Percentiles rank a stretch among this genome's conserved stretches.
Evolutionary conservation across 441 rosid genomes (phyloP).

Genomic region (Adansonia gregorii): DNA sequence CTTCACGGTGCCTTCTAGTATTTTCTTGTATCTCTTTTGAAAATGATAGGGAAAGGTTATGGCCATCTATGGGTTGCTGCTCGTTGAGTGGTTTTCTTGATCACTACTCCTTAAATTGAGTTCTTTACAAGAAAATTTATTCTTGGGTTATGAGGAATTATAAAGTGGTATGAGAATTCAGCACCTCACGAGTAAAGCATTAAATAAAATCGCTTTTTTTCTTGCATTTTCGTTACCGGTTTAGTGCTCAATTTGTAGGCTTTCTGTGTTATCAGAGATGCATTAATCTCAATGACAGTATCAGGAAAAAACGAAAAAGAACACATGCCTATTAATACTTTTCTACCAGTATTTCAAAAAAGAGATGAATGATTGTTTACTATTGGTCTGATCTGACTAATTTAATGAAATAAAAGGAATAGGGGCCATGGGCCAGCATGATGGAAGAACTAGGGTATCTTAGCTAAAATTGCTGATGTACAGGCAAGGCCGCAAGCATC

Average conservation of each 20-base stretch:
- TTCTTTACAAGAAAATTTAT: neutral
- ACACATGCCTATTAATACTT: neutral
- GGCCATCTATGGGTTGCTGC: neutral
- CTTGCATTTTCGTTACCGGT: neutral
- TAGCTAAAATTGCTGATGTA: slow-evolving; percentile 34
- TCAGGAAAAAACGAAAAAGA: neutral
- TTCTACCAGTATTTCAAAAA: slow-evolving; percentile 3
- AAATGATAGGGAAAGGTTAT: neutral
- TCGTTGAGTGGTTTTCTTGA: neutral
- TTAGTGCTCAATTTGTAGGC: slow-evolving; percentile 1
- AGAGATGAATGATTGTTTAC: slow-evolving; percentile 11
- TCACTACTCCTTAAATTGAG: neutral
- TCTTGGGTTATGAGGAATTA: neutral
- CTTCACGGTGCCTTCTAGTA: too few relatives aligned
- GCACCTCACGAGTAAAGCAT: neutral
- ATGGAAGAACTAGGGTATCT: slow-evolving; percentile 15
- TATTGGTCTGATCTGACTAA: neutral
- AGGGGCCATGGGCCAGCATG: neutral
- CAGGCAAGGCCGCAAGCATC: slow-evolving; percentile 16
- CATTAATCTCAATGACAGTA: neutral
- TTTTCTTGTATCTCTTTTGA: too few relatives aligned
- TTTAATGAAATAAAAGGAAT: slow-evolving; percentile 3
- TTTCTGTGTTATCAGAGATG: neutral
- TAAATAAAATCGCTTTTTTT: too few relatives aligned
- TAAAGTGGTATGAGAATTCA: neutral